Conservation (phyloP, 345 rosid species). For the Eucalyptus sp. region DNA sequence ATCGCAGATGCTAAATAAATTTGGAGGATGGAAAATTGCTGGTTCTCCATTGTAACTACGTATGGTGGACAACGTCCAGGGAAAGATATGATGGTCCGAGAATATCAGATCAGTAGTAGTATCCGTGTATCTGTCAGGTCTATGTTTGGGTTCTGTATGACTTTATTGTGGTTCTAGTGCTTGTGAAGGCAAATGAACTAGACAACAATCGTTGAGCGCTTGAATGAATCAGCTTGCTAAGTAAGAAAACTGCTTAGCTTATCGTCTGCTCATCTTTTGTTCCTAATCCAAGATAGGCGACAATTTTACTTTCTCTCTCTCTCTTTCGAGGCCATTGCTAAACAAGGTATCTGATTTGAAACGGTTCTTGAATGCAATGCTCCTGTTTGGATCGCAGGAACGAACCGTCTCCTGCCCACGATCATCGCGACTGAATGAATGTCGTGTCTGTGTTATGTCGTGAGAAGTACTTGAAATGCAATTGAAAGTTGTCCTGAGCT, state of each 20-base stretch:
- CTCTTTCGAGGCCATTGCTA: not conserved
- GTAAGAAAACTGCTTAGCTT: not conserved
- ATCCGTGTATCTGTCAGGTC: not conserved
- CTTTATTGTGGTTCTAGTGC: not conserved
- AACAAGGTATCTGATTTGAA: not conserved
- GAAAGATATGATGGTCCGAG: not conserved
- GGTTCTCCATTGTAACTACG: not conserved
- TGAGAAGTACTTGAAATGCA: not conserved
- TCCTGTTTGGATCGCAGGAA: not conserved
- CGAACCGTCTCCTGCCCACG: not conserved
- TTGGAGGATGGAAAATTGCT: not conserved
- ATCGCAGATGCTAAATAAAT: not conserved
- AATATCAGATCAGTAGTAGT: not conserved
- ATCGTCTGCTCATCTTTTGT: not conserved
- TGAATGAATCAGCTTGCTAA: not conserved
- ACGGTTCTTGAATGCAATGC: not conserved
- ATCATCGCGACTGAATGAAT: not conserved
- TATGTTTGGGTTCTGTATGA: not conserved
- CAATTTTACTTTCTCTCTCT: not conserved
- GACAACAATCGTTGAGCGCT: not conserved
- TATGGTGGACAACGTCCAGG: not conserved
- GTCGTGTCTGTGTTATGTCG: not conserved
- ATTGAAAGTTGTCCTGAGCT: not conserved
- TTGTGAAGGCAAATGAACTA: not conserved
- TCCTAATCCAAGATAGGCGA: not conserved